phyloP scores from a whole-genome alignment of 352 stramenopile species.

The Globisporangium nagaii region DNA sequence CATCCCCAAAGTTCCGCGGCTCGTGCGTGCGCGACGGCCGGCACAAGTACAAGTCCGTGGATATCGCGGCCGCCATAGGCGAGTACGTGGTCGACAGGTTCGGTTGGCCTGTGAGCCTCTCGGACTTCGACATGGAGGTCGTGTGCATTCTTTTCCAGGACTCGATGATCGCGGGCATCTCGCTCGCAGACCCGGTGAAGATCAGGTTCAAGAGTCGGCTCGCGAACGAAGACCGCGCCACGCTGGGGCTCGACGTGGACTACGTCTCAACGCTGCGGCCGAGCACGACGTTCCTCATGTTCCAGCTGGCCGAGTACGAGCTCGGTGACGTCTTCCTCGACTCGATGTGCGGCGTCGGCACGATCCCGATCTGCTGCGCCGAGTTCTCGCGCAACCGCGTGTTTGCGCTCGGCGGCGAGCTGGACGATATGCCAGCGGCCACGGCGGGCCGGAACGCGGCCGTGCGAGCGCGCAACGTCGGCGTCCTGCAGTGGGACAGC shows the following conservation, averaged over 20 bases:
- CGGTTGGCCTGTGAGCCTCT: conserved; percentile 57
- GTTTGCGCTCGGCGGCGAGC: conserved; percentile 61
- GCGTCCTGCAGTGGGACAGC: conserved; percentile 65
- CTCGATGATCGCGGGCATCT: conserved; percentile 58
- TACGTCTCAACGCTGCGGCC: conserved; percentile 76
- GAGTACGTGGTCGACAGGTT: conserved; percentile 50
- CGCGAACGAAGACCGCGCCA: conserved; percentile 57
- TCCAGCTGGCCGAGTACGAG: conserved; percentile 50
- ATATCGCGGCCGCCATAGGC: conserved; percentile 55
- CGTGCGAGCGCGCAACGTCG: conserved; percentile 25
- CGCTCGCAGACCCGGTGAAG: conserved; percentile 47
- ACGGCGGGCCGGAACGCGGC: conserved; percentile 55
- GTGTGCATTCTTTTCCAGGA: conserved; percentile 74
- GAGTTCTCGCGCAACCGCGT: conserved; percentile 44
- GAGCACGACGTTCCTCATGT: conserved; percentile 73
- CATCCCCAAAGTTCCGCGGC: conserved; percentile 52
- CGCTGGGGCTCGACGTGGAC: conserved; percentile 35
- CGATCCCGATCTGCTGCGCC: conserved; percentile 59
- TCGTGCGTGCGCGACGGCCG: conserved; percentile 77
- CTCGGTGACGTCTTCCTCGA: conserved; percentile 67
- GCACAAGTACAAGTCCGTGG: conserved; percentile 67
- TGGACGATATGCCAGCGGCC: conserved; percentile 40
- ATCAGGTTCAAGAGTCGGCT: conserved; percentile 67
- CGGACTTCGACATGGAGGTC: conserved; percentile 63
- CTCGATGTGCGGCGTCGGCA: conserved; percentile 80